phyloP scores from a whole-genome alignment of 2,329 filamentous ascomycete genomes.

The Fusarium protoensiforme region DNA sequence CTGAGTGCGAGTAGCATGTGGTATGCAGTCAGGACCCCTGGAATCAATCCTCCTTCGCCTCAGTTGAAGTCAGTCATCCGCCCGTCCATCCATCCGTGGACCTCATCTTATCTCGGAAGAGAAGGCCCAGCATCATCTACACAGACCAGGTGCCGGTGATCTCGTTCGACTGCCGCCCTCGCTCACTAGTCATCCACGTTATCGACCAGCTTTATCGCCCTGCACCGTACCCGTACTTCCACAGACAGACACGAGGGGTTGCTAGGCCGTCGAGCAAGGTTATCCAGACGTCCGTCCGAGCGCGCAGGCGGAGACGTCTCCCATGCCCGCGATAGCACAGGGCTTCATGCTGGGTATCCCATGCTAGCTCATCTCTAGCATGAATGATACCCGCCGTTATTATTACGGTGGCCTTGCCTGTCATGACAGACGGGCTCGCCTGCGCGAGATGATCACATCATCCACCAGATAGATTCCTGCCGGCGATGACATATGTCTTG shows the following conservation, averaged over 20 bases:
- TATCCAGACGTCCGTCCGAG: slow-evolving; percentile 23
- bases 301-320: slow-evolving; percentile 20
- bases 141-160: background rate
- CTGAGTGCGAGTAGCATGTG: background rate
- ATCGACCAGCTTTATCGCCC: background rate
- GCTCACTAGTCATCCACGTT: background rate
- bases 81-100: background rate
- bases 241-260: slow-evolving; percentile 11
- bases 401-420: slow-evolving; percentile 14
- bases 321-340: slow-evolving; percentile 9
- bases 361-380: slow-evolving; percentile 20
- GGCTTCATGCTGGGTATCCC: slow-evolving; percentile 8
- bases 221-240: background rate
- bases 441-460: slow-evolving; percentile 4
- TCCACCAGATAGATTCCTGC: background rate
- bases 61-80: background rate
- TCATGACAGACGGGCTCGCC: background rate
- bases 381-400: slow-evolving; percentile 23
- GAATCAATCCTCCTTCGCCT: background rate
- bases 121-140: background rate
- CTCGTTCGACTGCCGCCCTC: background rate
- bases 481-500: background rate
- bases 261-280: slow-evolving; percentile 6
- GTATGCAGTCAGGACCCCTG: background rate
- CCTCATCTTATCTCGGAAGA: background rate